phyloP scores from a whole-genome alignment of 345 rosid species.

The Iberis pinnata region DNA sequence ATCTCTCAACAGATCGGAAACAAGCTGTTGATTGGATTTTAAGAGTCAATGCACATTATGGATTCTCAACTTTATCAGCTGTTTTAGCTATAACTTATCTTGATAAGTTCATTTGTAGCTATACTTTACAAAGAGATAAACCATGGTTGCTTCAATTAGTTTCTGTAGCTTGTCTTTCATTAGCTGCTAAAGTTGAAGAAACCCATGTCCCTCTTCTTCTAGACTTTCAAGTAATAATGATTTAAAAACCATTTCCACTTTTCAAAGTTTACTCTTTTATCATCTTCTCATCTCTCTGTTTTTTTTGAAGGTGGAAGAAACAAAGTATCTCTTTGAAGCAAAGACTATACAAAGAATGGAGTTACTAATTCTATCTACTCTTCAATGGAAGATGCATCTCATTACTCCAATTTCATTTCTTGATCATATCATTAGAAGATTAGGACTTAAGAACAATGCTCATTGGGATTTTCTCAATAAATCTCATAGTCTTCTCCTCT shows the following conservation, averaged over 20 bases:
- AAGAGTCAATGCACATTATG: slow-evolving; percentile 53
- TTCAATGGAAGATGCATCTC: slow-evolving; percentile 89
- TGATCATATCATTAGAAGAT: slow-evolving; percentile 66
- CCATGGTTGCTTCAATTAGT: slow-evolving; percentile 92
- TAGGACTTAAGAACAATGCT: slow-evolving; percentile 50
- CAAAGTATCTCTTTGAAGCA: slow-evolving; percentile 68
- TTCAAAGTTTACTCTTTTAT: background rate
- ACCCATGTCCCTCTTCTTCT: slow-evolving; percentile 69
- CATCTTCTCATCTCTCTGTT: slow-evolving; percentile 9
- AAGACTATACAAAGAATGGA: slow-evolving; percentile 93
- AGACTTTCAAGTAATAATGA: slow-evolving; percentile 66
- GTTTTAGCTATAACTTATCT: slow-evolving; percentile 71
- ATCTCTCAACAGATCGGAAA: slow-evolving; percentile 39
- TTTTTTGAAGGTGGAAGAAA: slow-evolving; percentile 53
- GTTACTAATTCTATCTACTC: slow-evolving; percentile 70
- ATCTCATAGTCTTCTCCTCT: slow-evolving; percentile 58
- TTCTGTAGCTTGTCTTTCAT: slow-evolving; percentile 79
- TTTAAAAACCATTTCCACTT: background rate
- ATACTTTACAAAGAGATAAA: slow-evolving; percentile 39
- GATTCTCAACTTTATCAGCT: slow-evolving; percentile 66
- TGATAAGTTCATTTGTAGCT: slow-evolving; percentile 61
- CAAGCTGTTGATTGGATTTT: slow-evolving; percentile 81
- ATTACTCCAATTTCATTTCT: slow-evolving; percentile 74
- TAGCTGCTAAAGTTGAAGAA: slow-evolving; percentile 96
- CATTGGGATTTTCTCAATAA: slow-evolving; percentile 65